Evolutionary conservation across 1,284 basidiomycete genomes (phyloP), one percentile per base, ranked within the genome.

Genomic region (Puccinia polysora): DNA sequence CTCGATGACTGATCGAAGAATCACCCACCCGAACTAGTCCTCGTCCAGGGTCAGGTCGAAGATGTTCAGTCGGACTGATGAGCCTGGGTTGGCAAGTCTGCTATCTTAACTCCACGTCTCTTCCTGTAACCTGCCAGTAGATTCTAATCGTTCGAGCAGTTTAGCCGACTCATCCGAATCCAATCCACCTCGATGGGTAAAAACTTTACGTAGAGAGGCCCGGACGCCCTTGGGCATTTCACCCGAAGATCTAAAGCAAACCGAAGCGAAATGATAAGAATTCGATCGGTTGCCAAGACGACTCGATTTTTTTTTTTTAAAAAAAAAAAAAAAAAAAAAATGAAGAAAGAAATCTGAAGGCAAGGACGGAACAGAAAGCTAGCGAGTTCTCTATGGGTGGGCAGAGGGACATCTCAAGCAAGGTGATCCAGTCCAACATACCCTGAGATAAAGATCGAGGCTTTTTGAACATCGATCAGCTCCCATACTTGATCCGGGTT

Each of bases 151-250:
- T 28, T 86, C 84, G 30, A 97, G 81, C 78, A 87, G 92, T 53
- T 81, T 81, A 63, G 81, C 83, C 0, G 90, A 88, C 58, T 85
- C 86, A 1, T 84, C 84, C 32, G 82, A 81, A 0, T 84, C 81
- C 79, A 85, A 81, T 0, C 80, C 81, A 0, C 89, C 89, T 75
- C 84, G 81, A 15, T 75, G 80, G 72, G 83, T 81, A 47, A 85
- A 85, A 15, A 86, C 85, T 70, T 83, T 82, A 18, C 83, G 83
- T 5, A 97, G 79, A 0, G 89, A 88, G 12, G 84, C 85, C 74
- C 88, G 87, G 8, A 97, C 92, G 0, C 86, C 88, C 18, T 86
- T 84, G 0, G 94, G 94, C 94, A 97, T 97, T 78, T 93, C 89
- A 77, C 95, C 95, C 0, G 92, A 90, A 0, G 94, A 93, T 20